phyloP scores from a whole-genome alignment of 208 protist genomes.

The Leishmania gerbilli region DNA sequence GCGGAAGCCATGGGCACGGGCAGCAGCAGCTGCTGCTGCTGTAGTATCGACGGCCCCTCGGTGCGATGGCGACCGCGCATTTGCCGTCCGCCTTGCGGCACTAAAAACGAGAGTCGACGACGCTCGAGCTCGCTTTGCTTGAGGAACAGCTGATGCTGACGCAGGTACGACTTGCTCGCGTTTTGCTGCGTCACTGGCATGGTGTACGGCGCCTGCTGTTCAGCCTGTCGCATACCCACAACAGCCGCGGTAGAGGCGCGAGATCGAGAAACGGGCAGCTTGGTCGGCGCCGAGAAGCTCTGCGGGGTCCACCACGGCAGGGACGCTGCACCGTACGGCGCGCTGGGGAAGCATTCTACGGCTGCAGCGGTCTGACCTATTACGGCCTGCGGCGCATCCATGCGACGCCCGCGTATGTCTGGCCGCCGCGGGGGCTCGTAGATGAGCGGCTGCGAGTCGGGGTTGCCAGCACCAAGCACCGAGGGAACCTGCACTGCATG shows the following conservation, averaged over 20 bases:
- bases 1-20: conserved; percentile 1
- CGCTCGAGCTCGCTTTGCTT: conserved; percentile 29
- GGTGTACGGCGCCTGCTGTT: conserved; percentile 1
- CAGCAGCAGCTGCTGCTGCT: background rate
- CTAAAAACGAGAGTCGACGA: conserved; percentile 18
- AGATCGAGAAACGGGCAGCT: background rate
- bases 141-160: conserved; percentile 25
- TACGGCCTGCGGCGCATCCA: background rate
- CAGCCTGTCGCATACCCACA: background rate
- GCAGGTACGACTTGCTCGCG: conserved; percentile 7
- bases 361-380: background rate
- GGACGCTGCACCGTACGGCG: background rate
- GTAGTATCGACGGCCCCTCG: conserved; percentile 7
- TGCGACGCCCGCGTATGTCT: background rate
- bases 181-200: background rate
- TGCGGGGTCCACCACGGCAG: conserved; percentile 4
- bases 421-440: conserved; percentile 20
- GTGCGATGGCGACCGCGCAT: conserved; percentile 14
- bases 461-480: conserved; percentile 26
- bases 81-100: conserved; percentile 7
- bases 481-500: conserved; percentile 9
- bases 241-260: background rate
- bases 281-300: conserved; percentile 13
- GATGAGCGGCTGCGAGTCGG: conserved; percentile 44
- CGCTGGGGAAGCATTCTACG: background rate